phyloP scores from a whole-genome alignment of 305 asterid genomes.

The Fraxinus sp. region DNA sequence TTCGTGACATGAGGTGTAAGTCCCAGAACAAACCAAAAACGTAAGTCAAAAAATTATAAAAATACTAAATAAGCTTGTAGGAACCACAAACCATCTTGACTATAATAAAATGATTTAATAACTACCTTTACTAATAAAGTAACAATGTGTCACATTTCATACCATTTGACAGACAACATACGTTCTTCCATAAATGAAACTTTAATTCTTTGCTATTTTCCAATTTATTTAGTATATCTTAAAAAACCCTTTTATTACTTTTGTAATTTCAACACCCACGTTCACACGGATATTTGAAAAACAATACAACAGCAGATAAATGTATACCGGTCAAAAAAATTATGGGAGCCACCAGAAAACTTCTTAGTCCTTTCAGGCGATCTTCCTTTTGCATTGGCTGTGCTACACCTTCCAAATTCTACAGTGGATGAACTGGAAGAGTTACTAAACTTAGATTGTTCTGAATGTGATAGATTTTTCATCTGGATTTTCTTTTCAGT shows the following conservation, averaged over 20 bases:
- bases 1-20: background rate
- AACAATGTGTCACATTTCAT: background rate
- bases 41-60: background rate
- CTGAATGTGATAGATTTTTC: constrained; percentile 31
- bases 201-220: background rate
- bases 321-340: constrained; percentile 71
- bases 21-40: background rate
- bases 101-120: background rate
- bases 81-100: background rate
- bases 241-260: background rate
- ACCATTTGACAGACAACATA: background rate
- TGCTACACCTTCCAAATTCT: constrained; percentile 31
- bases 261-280: background rate
- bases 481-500: constrained; percentile 34
- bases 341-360: constrained; percentile 41
- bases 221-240: background rate
- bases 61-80: background rate
- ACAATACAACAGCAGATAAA: constrained; percentile 20
- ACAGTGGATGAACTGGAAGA: constrained; percentile 31
- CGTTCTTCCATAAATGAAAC: background rate
- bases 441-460: constrained; percentile 29
- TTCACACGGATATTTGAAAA: constrained; percentile 11
- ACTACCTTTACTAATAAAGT: background rate
- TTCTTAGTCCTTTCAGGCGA: constrained; percentile 53
- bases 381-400: constrained; percentile 36